These are phyloP conservation scores for Xylaria sp. DNA, from an alignment of 2,329 filamentous ascomycete species.

Conservation along the genomic window DNA sequence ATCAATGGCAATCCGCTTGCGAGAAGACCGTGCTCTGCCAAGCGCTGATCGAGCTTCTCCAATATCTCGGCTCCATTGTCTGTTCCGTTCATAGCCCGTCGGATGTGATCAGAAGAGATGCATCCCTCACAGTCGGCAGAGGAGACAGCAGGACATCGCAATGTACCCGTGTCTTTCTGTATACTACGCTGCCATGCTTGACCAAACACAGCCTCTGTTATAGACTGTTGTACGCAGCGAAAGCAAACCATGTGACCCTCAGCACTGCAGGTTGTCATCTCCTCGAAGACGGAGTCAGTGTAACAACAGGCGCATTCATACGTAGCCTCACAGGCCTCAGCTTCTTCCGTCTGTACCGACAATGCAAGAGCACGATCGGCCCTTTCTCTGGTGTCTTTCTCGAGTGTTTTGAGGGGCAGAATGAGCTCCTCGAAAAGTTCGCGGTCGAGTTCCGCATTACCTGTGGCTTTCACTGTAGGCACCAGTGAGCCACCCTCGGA, in stretches of 20 bases:
- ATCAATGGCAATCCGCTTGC: constrained; percentile 80
- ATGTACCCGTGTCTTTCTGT: constrained; percentile 75
- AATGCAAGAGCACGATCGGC: constrained; percentile 65
- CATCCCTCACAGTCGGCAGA: constrained; percentile 77
- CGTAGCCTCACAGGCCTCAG: constrained; percentile 65
- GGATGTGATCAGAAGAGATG: constrained; percentile 75
- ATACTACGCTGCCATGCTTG: constrained; percentile 90
- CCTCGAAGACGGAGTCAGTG: constrained; percentile 75
- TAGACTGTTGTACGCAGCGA: constrained; percentile 81
- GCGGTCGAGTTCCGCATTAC: constrained; percentile 70
- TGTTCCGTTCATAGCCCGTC: constrained; percentile 76
- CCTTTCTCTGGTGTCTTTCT: constrained; percentile 57
- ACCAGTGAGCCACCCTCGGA: constrained; percentile 65
- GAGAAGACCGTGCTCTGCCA: constrained; percentile 79
- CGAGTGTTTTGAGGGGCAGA: constrained; percentile 60
- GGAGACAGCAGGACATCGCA: constrained; percentile 85
- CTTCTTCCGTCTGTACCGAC: constrained; percentile 67
- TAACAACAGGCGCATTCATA: constrained; percentile 86
- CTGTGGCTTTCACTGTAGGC: constrained; percentile 73
- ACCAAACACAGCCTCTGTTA: constrained; percentile 90
- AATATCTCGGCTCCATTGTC: constrained; percentile 77
- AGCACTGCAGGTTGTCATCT: constrained; percentile 76
- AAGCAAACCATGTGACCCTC: constrained; percentile 81
- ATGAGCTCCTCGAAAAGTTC: constrained; percentile 71
- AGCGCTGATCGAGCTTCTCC: constrained; percentile 79